Conservation (phyloP, 2,329 filamentous ascomycete species). For the Fusarium anguioides region DNA sequence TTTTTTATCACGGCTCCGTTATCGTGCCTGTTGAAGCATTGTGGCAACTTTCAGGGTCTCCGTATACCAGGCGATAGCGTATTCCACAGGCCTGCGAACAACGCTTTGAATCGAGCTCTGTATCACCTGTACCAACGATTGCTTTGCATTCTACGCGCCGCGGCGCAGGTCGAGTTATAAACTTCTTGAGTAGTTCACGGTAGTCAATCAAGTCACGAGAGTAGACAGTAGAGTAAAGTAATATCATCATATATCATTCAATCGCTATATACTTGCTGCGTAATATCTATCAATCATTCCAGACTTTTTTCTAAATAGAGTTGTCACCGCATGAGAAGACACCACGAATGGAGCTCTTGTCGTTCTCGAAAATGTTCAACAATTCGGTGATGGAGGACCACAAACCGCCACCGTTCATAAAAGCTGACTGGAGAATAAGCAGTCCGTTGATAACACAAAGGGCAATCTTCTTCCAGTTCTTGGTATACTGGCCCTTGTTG, state of each 20-base stretch:
- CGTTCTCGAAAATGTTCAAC: conserved; percentile 44
- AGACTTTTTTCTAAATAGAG: conserved; percentile 18
- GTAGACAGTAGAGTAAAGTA: no score
- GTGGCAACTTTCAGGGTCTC: fast-evolving
- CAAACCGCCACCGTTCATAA: conserved; percentile 52
- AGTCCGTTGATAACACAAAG: conserved; percentile 43
- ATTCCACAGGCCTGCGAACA: not conserved
- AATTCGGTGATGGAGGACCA: conserved; percentile 49
- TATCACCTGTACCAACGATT: no score
- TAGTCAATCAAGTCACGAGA: no score
- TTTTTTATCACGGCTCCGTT: not conserved
- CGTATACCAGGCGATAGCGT: no score
- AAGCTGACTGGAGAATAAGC: conserved; percentile 47
- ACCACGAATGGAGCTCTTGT: conserved; percentile 41
- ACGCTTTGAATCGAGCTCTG: no score
- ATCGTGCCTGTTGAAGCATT: no score
- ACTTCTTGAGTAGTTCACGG: no score
- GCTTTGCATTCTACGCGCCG: no score
- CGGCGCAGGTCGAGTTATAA: no score
- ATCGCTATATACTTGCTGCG: conserved; percentile 7
- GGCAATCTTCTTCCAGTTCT: conserved; percentile 37
- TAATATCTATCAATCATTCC: not conserved
- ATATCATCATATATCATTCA: conserved; percentile 5
- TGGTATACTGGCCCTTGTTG: conserved; percentile 42
- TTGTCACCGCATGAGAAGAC: conserved; percentile 51